These are phyloP conservation scores for Flaveria robusta DNA, from an alignment of 129 eudicot genomes.

Conservation along the genomic window DNA sequence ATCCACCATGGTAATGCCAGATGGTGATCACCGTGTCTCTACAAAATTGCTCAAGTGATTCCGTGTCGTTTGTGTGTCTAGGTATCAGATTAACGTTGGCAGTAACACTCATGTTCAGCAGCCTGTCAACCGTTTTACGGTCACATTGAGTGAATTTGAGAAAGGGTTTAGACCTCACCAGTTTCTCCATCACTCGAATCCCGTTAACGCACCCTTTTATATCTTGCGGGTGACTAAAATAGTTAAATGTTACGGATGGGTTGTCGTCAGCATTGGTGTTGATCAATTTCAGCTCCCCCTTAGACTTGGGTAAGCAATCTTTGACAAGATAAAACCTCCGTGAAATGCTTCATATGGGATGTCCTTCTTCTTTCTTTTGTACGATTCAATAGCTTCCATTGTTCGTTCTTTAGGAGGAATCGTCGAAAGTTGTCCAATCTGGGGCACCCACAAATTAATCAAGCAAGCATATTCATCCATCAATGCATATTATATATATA, in stretches of 20 bases:
- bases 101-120: constrained; percentile 72
- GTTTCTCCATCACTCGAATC: constrained; percentile 59
- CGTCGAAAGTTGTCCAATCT: constrained; percentile 94
- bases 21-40: constrained; percentile 41
- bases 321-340: constrained; percentile 90
- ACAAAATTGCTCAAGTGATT: constrained; percentile 40
- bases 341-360: constrained; percentile 71
- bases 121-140: constrained; percentile 39
- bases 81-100: constrained; percentile 87
- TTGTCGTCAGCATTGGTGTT: constrained; percentile 70
- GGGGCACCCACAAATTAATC: constrained; percentile 18
- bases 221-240: constrained; percentile 72
- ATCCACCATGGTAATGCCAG: constrained; percentile 48
- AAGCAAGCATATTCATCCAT: no score
- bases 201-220: constrained; percentile 68
- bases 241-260: constrained; percentile 80
- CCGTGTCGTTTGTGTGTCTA: constrained; percentile 65
- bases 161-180: constrained; percentile 55
- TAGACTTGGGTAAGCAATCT: constrained; percentile 65
- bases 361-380: constrained; percentile 47
- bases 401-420: constrained; percentile 82
- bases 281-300: constrained; percentile 61
- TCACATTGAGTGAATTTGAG: constrained; percentile 47
- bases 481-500: no score
- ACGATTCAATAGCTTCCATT: constrained; percentile 52